A percentile compares a stretch with the other conserved stretches of the same genome.
These are phyloP conservation scores for Chlorella sp. DNA, from an alignment of 139 green algal species.

Conservation along the genomic window DNA sequence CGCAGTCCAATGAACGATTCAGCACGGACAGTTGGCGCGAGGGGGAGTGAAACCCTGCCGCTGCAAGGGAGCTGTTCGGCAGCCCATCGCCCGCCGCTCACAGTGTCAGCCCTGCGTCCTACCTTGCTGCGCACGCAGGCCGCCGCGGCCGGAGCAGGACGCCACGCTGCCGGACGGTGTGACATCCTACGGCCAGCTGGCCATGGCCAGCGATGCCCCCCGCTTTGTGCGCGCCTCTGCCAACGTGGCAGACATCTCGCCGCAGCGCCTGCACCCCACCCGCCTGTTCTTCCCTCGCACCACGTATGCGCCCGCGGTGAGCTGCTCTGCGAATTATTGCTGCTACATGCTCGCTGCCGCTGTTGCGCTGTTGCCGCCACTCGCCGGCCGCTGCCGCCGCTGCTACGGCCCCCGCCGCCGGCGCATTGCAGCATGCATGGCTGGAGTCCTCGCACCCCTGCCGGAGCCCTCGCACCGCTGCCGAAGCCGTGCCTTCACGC, in stretches of 20 bases:
- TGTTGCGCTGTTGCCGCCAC: background rate
- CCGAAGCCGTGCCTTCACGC: background rate
- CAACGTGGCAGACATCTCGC: constrained; percentile 33
- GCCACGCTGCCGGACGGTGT: constrained; percentile 7
- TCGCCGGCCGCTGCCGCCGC: background rate
- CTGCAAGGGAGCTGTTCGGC: no score
- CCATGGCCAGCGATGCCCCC: constrained; percentile 40
- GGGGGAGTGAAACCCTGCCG: no score
- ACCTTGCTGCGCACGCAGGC: no score
- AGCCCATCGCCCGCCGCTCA: no score
- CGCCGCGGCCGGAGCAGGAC: background rate
- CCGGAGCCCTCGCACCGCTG: background rate
- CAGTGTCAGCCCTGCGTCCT: no score
- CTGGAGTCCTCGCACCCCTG: no score
- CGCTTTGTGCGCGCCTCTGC: constrained; percentile 5
- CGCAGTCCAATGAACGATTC: no score
- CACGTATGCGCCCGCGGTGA: constrained; percentile 34
- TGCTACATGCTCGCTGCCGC: background rate
- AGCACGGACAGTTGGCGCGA: no score
- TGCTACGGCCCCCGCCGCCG: background rate
- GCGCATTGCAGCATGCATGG: no score
- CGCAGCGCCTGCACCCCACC: constrained; percentile 43
- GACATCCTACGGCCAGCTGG: constrained; percentile 33
- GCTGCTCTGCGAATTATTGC: background rate
- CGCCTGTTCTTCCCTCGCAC: constrained; percentile 47